Conservation (phyloP, 306 rosid genomes). For the Acmispon strigosus region DNA sequence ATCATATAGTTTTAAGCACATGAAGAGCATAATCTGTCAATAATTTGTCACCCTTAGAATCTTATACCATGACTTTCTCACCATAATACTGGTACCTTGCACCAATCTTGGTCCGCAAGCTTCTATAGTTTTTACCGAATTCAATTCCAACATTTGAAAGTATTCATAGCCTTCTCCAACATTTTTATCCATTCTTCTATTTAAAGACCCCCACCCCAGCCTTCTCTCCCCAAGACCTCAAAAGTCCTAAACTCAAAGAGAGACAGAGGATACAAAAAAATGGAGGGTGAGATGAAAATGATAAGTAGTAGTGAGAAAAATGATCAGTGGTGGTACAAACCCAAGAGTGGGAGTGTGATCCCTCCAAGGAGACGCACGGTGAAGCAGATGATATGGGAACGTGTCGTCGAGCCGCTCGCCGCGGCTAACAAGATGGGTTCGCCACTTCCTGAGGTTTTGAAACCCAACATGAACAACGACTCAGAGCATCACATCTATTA, state of each 20-base stretch:
- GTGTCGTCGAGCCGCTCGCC: neutral
- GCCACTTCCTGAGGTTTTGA: neutral
- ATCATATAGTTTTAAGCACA: too few relatives aligned
- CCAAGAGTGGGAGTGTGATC: neutral
- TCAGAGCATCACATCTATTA: neutral
- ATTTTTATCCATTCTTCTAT: too few relatives aligned
- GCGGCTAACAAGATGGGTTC: neutral
- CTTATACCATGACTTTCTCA: too few relatives aligned
- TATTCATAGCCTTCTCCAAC: too few relatives aligned
- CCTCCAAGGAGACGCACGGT: conserved; percentile 4
- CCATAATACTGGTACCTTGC: neutral
- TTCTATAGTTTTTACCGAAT: neutral
- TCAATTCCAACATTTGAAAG: neutral
- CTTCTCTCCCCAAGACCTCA: too few relatives aligned
- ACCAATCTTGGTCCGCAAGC: neutral
- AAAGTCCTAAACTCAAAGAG: too few relatives aligned
- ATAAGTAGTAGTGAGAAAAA: neutral
- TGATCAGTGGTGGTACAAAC: neutral
- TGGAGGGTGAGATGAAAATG: neutral
- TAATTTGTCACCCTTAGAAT: too few relatives aligned
- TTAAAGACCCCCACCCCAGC: too few relatives aligned
- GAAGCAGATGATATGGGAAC: conserved; percentile 14
- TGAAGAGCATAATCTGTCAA: too few relatives aligned
- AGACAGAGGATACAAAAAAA: neutral
- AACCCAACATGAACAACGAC: neutral